phyloP scores from a whole-genome alignment of 1,284 basidiomycete genomes.

The Ceratobasidium sp. region DNA sequence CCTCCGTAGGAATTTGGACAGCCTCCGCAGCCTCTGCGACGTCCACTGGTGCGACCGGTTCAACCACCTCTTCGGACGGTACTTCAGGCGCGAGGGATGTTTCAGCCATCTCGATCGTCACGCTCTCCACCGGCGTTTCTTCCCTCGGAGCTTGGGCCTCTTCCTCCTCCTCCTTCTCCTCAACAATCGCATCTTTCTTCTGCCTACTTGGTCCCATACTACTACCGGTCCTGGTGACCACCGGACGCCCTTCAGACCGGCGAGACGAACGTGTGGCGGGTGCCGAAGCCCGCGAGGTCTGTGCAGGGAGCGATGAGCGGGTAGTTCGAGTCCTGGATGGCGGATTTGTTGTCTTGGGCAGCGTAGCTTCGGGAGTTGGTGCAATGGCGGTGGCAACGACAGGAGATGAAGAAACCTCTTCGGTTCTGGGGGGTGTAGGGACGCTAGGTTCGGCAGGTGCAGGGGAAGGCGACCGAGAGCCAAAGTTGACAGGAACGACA shows the following conservation, averaged over 20 bases:
- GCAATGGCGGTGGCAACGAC: too few species aligned
- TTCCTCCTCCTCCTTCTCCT: conserved; percentile 12
- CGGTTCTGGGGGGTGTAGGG: neutral
- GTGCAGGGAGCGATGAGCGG: conserved; percentile 30
- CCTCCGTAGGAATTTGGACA: neutral
- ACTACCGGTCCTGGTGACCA: neutral
- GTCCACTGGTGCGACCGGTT: neutral
- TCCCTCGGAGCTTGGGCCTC: conserved; percentile 1
- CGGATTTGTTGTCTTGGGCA: neutral
- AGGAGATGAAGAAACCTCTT: neutral
- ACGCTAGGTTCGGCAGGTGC: neutral
- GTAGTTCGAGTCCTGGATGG: conserved; percentile 4
- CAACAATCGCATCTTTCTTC: conserved; percentile 5
- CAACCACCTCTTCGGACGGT: neutral
- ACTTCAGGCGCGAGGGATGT: neutral
- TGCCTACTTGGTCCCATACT: conserved; percentile 1
- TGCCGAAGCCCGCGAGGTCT: neutral
- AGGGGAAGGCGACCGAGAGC: conserved; percentile 35
- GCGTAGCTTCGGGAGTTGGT: neutral
- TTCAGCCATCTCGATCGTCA: neutral
- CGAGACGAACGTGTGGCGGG: conserved; percentile 12
- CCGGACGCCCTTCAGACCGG: conserved; percentile 21
- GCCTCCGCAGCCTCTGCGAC: neutral
- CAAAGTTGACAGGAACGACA: conserved; percentile 36
- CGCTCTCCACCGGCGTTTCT: neutral